These are phyloP conservation scores for Xylariaceae sp. DNA, from an alignment of 2,329 filamentous ascomycete genomes.

Conservation along the genomic window DNA sequence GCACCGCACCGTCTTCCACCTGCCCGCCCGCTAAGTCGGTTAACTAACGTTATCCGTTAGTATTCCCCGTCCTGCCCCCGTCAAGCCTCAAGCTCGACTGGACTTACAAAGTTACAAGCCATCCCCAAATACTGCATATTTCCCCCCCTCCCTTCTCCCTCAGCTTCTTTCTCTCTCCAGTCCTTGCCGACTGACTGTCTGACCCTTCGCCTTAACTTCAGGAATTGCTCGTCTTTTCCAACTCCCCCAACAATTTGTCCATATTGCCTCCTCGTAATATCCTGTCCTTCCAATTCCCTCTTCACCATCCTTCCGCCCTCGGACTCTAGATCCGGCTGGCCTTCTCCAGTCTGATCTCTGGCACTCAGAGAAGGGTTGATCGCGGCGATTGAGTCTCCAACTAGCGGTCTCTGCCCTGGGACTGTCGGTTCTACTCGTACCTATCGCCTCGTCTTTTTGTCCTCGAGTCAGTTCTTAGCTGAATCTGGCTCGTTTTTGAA, in stretches of 20 bases:
- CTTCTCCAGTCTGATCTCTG: neutral
- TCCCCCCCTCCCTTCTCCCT: conserved; percentile 15
- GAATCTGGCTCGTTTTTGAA: conserved; percentile 29
- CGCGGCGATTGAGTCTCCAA: conserved; percentile 19
- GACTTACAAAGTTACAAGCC: neutral
- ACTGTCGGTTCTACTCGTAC: conserved; percentile 14
- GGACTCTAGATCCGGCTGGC: neutral
- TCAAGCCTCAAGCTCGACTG: conserved; percentile 14
- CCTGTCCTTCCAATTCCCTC: neutral
- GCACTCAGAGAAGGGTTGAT: conserved; percentile 11
- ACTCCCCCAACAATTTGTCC: conserved; percentile 1
- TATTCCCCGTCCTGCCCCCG: conserved; percentile 11
- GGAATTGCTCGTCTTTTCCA: conserved; percentile 18
- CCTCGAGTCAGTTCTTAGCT: conserved; percentile 32
- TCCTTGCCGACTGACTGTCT: conserved; percentile 22
- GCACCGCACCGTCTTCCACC: conserved; percentile 1
- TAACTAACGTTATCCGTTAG: conserved; percentile 1
- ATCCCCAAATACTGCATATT: conserved; percentile 19
- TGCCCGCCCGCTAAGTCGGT: neutral
- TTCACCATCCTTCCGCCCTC: neutral
- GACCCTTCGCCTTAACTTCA: conserved; percentile 16
- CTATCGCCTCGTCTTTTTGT: conserved; percentile 9
- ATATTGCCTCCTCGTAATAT: conserved; percentile 6
- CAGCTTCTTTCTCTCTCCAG: conserved; percentile 18
- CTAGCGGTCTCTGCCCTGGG: conserved; percentile 18